A percentile compares a stretch with the other conserved stretches of the same genome.
Evolutionary conservation across 176 grass and related monocot species (phyloP).

Genomic region (barley (Hordeum vulgare)): DNA sequence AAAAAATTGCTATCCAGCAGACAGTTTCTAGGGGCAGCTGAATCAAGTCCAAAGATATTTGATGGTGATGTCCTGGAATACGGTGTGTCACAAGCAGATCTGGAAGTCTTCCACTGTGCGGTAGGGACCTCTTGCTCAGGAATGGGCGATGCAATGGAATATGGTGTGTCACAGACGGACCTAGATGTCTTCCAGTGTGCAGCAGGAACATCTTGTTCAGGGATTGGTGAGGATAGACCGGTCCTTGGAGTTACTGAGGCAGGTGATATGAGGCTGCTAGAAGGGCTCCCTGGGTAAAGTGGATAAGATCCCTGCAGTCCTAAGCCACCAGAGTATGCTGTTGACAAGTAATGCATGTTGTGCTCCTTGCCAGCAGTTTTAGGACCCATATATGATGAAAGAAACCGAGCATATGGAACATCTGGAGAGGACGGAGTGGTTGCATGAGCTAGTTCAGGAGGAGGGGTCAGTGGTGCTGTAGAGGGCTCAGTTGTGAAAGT

Average conservation of each 20-base stretch:
- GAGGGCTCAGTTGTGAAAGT: constrained; percentile 90
- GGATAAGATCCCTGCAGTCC: constrained; percentile 66
- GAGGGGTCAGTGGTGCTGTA: constrained; percentile 81
- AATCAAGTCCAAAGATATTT: constrained; percentile 68
- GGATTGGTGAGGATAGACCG: constrained; percentile 73
- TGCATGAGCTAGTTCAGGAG: constrained; percentile 75
- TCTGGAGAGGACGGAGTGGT: constrained; percentile 86
- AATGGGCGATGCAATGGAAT: constrained; percentile 51
- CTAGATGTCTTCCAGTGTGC: constrained; percentile 55
- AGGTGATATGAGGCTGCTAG: constrained; percentile 85
- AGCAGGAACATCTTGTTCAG: constrained; percentile 62
- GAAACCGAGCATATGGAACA: constrained; percentile 80
- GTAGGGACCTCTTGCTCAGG: constrained; percentile 52
- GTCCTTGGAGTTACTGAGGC: constrained; percentile 85
- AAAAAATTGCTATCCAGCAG: constrained; percentile 74
- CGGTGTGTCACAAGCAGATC: constrained; percentile 76
- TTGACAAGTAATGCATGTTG: constrained; percentile 44
- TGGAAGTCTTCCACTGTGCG: constrained; percentile 58
- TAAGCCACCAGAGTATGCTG: constrained; percentile 52
- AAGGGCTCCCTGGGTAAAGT: constrained; percentile 74
- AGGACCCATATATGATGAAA: constrained; percentile 60
- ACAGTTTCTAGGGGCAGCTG: constrained; percentile 60
- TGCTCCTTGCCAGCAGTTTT: constrained; percentile 61
- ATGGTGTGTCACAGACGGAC: constrained; percentile 77
- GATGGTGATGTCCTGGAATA: constrained; percentile 62